Conservation (phyloP, 257 asterid species). For the Scutellaria barbata region DNA sequence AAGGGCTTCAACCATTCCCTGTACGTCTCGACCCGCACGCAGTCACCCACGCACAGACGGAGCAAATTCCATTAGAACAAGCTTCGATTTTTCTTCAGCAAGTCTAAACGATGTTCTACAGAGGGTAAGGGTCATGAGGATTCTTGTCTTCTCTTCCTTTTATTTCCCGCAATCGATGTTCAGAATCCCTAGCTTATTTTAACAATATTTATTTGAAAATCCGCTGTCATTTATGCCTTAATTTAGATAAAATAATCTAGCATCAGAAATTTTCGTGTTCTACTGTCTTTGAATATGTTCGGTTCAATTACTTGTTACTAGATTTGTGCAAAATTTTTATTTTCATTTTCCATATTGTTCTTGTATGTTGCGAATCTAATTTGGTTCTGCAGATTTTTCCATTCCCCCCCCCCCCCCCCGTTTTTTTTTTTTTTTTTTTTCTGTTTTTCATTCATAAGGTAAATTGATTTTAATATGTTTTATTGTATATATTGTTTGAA, state of each 20-base stretch:
- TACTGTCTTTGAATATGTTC: not conserved
- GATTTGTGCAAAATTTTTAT: not conserved
- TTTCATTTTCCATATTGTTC: not conserved
- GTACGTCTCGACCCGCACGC: not conserved
- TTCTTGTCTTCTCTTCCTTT: no score
- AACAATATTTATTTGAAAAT: not conserved
- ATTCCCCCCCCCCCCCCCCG: no score
- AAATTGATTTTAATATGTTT: no score
- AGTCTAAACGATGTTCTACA: slow-evolving; percentile 44
- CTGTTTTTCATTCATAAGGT: no score
- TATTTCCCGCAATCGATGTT: not conserved
- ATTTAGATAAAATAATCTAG: not conserved
- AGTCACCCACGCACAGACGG: not conserved
- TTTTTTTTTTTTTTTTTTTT: not conserved
- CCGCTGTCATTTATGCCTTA: not conserved
- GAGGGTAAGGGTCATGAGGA: slow-evolving; percentile 41
- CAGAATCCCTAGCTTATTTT: not conserved
- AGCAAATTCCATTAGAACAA: not conserved
- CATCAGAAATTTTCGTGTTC: not conserved
- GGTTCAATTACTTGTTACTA: not conserved
- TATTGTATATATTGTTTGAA: no score
- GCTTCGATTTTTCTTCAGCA: slow-evolving; percentile 1
- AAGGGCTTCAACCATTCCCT: slow-evolving; percentile 26
- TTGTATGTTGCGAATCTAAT: not conserved
- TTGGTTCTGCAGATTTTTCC: not conserved